Conservation (phyloP, 768 basidiomycete genomes). For the Pisolithus orientalis region DNA sequence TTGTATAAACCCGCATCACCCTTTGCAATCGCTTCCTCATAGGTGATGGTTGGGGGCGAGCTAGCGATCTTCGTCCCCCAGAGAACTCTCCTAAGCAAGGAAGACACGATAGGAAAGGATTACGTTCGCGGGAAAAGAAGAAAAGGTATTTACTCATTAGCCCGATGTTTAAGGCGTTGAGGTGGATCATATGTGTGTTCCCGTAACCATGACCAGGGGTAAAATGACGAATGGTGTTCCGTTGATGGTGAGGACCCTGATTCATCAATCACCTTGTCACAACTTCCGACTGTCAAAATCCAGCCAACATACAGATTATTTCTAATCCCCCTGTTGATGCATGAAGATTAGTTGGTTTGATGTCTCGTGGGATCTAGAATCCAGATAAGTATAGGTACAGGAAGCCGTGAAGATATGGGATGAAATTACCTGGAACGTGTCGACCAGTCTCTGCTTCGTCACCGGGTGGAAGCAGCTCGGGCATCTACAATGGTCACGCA, state of each 20-base stretch:
- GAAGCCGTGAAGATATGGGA: constrained; percentile 6
- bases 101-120: background rate
- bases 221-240: constrained; percentile 68
- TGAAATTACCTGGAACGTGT: constrained; percentile 68
- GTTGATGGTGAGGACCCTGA: constrained; percentile 24
- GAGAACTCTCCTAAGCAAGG: constrained; percentile 47
- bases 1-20: constrained; percentile 65
- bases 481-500: constrained; percentile 91
- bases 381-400: constrained; percentile 1
- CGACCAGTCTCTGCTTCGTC: constrained; percentile 86
- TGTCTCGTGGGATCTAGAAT: constrained; percentile 66
- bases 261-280: background rate
- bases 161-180: constrained; percentile 13
- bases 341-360: constrained; percentile 56
- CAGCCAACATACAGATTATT: constrained; percentile 57
- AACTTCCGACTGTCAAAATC: background rate
- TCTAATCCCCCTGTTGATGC: constrained; percentile 58
- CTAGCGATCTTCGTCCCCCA: constrained; percentile 79
- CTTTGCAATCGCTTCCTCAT: constrained; percentile 64
- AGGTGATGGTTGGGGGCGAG: constrained; percentile 67
- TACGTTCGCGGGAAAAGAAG: background rate
- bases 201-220: constrained; percentile 84
- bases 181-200: constrained; percentile 77
- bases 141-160: constrained; percentile 38
- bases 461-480: constrained; percentile 76